phyloP scores from a whole-genome alignment of 345 rosid species.

The Zanthoxylum bungeanum region DNA sequence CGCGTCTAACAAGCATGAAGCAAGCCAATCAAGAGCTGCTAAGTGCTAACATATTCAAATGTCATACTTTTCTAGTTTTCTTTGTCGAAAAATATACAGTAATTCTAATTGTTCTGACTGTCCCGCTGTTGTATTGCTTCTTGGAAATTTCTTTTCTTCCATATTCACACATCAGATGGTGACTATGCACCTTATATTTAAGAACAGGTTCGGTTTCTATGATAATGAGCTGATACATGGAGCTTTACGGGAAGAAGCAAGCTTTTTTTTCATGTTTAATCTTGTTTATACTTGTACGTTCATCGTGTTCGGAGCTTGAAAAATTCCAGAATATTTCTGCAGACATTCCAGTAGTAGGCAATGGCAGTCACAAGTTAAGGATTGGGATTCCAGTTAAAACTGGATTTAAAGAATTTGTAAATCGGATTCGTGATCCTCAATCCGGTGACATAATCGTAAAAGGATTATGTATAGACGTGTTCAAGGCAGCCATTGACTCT shows the following conservation, averaged over 20 bases:
- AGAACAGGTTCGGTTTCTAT: background rate
- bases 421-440: conserved; percentile 1
- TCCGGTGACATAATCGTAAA: conserved; percentile 1
- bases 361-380: conserved; percentile 16
- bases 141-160: background rate
- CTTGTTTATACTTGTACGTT: background rate
- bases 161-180: background rate
- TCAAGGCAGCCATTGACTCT: conserved; percentile 24
- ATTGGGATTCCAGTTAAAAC: conserved; percentile 32
- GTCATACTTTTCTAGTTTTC: background rate
- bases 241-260: background rate
- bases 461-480: conserved; percentile 42
- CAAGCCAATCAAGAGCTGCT: too few relatives aligned
- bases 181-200: background rate
- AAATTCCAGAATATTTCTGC: background rate
- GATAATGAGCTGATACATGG: background rate
- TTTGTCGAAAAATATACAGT: background rate
- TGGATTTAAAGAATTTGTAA: conserved; percentile 25
- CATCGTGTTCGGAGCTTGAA: background rate
- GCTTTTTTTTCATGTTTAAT: background rate
- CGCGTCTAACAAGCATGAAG: background rate
- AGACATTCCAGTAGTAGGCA: conserved; percentile 13
- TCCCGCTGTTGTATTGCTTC: background rate
- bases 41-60: background rate
- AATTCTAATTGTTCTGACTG: background rate